Conservation (phyloP, 1,284 basidiomycete genomes). For the Neotropicomus parvogracilis region DNA sequence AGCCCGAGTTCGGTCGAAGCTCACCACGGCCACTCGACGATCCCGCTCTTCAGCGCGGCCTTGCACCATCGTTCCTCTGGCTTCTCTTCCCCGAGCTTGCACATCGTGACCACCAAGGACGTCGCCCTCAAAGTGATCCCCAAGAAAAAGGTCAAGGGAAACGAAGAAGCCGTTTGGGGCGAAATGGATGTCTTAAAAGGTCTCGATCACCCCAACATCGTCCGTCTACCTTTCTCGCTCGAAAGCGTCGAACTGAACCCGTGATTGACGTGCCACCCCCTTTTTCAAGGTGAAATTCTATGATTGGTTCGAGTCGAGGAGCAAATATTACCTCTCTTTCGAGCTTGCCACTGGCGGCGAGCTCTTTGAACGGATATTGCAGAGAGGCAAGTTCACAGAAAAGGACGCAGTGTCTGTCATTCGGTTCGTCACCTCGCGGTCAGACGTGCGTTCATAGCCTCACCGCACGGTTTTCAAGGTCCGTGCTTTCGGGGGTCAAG, state of each 20-base stretch:
- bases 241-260: neutral
- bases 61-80: slow-evolving; percentile 27
- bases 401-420: slow-evolving; percentile 77
- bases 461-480: slow-evolving; percentile 40
- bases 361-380: slow-evolving; percentile 80
- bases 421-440: slow-evolving; percentile 34
- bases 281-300: slow-evolving; percentile 77
- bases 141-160: slow-evolving; percentile 90
- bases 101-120: slow-evolving; percentile 49
- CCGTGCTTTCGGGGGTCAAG: slow-evolving; percentile 73
- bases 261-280: neutral
- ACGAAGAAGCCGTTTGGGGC: slow-evolving; percentile 78
- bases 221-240: slow-evolving; percentile 38
- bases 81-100: slow-evolving; percentile 23
- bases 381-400: slow-evolving; percentile 87
- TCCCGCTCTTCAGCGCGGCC: slow-evolving; percentile 23
- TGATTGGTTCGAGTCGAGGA: slow-evolving; percentile 89
- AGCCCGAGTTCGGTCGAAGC: slow-evolving; percentile 15
- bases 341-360: slow-evolving; percentile 90
- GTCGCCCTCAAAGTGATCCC: slow-evolving; percentile 87
- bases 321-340: slow-evolving; percentile 89
- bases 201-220: slow-evolving; percentile 86
- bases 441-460: neutral
- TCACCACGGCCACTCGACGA: slow-evolving; percentile 22
- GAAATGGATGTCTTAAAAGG: slow-evolving; percentile 90